phyloP scores from a whole-genome alignment of 2,329 filamentous ascomycete species.

The Colletotrichum limetticola region DNA sequence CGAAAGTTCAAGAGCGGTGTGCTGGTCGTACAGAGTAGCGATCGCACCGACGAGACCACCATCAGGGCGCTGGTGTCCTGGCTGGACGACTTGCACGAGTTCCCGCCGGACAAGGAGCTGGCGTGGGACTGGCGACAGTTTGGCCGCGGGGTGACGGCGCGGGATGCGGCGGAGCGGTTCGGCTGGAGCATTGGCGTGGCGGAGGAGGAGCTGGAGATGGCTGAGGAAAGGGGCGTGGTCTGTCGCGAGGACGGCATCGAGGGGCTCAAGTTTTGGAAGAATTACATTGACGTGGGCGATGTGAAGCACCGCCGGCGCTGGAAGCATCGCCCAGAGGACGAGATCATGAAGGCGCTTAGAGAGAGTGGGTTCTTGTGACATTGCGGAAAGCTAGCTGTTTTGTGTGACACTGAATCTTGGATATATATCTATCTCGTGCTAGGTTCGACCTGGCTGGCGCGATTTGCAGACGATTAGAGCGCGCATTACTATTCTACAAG shows the following conservation, averaged over 20 bases:
- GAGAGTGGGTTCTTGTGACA: slow-evolving; percentile 51
- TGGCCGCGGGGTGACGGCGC: slow-evolving; percentile 87
- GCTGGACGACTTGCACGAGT: slow-evolving; percentile 78
- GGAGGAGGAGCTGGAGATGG: slow-evolving; percentile 96
- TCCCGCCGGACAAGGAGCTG: slow-evolving; percentile 72
- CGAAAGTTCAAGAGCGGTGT: slow-evolving; percentile 92
- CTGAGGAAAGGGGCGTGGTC: slow-evolving; percentile 86
- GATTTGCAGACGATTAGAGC: slow-evolving; percentile 19
- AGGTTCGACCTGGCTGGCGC: slow-evolving; percentile 1
- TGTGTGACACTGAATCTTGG: slow-evolving; percentile 1
- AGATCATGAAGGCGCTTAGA: slow-evolving; percentile 54
- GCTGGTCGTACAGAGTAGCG: slow-evolving; percentile 89
- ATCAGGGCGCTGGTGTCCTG: slow-evolving; percentile 80
- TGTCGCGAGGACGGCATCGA: slow-evolving; percentile 94
- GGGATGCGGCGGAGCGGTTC: slow-evolving; percentile 89
- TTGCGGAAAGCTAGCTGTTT: not conserved
- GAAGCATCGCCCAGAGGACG: slow-evolving; percentile 47
- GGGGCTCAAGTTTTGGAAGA: slow-evolving; percentile 93
- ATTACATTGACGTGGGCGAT: slow-evolving; percentile 67
- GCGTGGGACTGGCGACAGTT: slow-evolving; percentile 82
- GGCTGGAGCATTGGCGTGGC: slow-evolving; percentile 98
- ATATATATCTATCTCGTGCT: slow-evolving; percentile 30
- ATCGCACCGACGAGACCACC: slow-evolving; percentile 91
- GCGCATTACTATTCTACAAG: slow-evolving; percentile 35
- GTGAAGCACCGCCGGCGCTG: slow-evolving; percentile 42